Evolutionary conservation across 2,329 filamentous ascomycete genomes (phyloP).

Genomic region (Calonectria honghensis): DNA sequence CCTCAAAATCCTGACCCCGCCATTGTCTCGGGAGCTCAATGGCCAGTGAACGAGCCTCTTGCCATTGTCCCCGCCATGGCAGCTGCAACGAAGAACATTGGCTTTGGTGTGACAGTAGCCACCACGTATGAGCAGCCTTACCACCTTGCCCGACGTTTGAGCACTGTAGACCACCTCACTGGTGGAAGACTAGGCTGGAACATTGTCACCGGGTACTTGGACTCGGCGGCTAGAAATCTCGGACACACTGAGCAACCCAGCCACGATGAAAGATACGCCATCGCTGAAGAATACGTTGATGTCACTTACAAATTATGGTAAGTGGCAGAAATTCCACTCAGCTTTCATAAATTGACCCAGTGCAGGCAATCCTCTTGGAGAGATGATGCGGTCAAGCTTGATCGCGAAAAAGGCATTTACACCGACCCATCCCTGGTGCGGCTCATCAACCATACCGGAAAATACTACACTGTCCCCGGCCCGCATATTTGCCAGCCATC

Average conservation of each 20-base stretch:
- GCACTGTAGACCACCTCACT: slow-evolving; percentile 80
- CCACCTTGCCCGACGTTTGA: slow-evolving; percentile 78
- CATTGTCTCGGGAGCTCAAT: slow-evolving; percentile 78
- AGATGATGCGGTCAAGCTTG: slow-evolving; percentile 75
- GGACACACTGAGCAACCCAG: slow-evolving; percentile 72
- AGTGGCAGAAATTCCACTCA: slow-evolving; percentile 44
- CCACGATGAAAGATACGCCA: slow-evolving; percentile 71
- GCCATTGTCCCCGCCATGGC: slow-evolving; percentile 79
- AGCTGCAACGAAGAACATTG: slow-evolving; percentile 79
- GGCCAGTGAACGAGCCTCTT: slow-evolving; percentile 82
- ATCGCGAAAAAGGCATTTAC: slow-evolving; percentile 71
- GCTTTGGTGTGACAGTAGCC: slow-evolving; percentile 80
- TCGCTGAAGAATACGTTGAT: slow-evolving; percentile 76
- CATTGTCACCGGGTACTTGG: slow-evolving; percentile 81
- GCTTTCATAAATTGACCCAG: neutral
- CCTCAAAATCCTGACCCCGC: slow-evolving; percentile 71
- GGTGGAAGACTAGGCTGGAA: slow-evolving; percentile 71
- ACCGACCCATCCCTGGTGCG: slow-evolving; percentile 68
- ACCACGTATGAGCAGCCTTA: slow-evolving; percentile 83
- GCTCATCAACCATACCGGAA: slow-evolving; percentile 77
- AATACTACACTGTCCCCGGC: slow-evolving; percentile 75
- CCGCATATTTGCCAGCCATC: slow-evolving; percentile 77
- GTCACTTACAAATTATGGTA: slow-evolving; percentile 78
- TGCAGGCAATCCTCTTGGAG: slow-evolving; percentile 71
- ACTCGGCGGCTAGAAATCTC: slow-evolving; percentile 79